Evolutionary conservation across 2,329 filamentous ascomycete species (phyloP), one percentile per base, ranked within the genome.

Genomic region (Westerdykella ornata): DNA sequence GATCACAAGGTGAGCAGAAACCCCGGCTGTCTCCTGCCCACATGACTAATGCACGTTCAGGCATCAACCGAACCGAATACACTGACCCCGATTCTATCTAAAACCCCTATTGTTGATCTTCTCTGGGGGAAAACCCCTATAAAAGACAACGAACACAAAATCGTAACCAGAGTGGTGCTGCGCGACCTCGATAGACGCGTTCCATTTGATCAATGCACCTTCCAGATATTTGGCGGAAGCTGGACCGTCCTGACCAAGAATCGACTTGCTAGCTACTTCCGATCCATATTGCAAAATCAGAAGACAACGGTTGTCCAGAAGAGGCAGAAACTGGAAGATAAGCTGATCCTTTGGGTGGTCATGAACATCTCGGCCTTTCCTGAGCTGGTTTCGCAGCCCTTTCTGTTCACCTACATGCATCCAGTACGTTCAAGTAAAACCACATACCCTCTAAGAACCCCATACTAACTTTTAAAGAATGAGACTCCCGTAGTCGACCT

Each of bases 351-450:
- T 12, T 41, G 43, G 43, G 35, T 42, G n/a, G 35, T 18, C 9
- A 14, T 20, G 19, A 33, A 36, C 14, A 5, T 35, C 8, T n/a
- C n/a, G 3, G n/a, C 12, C 1, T 45, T 42, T 15, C 35, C 38
- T 28, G 39, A 42, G 22, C 22, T 45, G 28, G 9, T 7, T 45
- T 47, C 32, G 5, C 29, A 40, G 22, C 18, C 44, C 0, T 47
- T 51, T n/a, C n/a, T 54, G 4, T 54, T 54, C 17, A 32, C 37
- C 5, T 34, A 47, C 19, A 47, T 45, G n/a, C 20, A 42, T 16
- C 46, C 40, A 8, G 52, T 55, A 45, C 16, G 46, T 37, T 11
- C 7, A 11, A 7, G 12, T 7, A 9, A 11, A 7, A 26, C 22
- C 6, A n/a, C 5, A 4, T 16, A 20, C 13, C 2, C 17, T 14